These are phyloP conservation scores for Solidago caesia DNA, from an alignment of 129 eudicot species.

Conservation along the genomic window DNA sequence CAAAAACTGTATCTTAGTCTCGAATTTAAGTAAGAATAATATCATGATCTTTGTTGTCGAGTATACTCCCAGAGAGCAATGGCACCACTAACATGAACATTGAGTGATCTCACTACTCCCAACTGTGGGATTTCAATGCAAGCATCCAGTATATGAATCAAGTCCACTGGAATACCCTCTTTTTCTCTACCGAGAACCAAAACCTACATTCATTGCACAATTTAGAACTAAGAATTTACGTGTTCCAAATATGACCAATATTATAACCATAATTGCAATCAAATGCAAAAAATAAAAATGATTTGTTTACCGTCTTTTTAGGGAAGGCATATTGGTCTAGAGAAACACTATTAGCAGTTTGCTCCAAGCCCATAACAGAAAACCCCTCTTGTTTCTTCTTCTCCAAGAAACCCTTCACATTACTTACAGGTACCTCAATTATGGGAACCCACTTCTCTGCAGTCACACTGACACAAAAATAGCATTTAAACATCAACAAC, in stretches of 20 bases:
- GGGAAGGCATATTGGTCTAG: slow-evolving; percentile 77
- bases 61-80: slow-evolving; percentile 99
- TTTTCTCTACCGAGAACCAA: slow-evolving; percentile 95
- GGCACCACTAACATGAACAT: slow-evolving; percentile 99
- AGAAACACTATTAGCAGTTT: slow-evolving; percentile 86
- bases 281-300: background rate
- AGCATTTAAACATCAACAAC: background rate
- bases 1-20: background rate
- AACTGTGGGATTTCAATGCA: slow-evolving; percentile 96
- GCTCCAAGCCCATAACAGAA: slow-evolving; percentile 86
- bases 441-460: slow-evolving; percentile 99
- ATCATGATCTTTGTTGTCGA: slow-evolving; percentile 69
- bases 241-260: background rate
- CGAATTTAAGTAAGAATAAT: background rate
- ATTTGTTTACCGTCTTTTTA: slow-evolving; percentile 56
- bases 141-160: slow-evolving; percentile 88
- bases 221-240: background rate
- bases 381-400: slow-evolving; percentile 82
- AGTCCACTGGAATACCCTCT: slow-evolving; percentile 95
- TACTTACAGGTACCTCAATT: slow-evolving; percentile 82
- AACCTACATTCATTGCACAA: slow-evolving; percentile 40
- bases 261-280: too few relatives aligned
- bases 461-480: slow-evolving; percentile 63
- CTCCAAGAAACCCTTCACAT: slow-evolving; percentile 70
- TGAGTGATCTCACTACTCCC: slow-evolving; percentile 92